Evolutionary conservation across 176 grass and related monocot species (phyloP).

Genomic region (Calamus simplicifolius): DNA sequence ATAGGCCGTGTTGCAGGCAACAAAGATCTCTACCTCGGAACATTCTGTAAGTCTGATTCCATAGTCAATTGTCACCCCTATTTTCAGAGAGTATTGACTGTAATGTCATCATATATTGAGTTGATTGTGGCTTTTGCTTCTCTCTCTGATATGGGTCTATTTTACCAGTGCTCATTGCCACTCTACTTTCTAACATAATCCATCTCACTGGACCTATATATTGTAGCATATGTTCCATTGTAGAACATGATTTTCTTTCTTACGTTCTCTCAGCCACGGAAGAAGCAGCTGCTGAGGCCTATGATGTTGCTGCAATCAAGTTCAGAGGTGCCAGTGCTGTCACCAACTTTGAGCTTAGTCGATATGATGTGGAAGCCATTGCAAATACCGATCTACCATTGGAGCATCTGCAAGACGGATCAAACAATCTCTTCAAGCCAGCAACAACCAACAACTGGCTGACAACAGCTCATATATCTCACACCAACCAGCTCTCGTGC

Average conservation of each 20-base stretch:
- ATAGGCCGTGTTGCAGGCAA: slow-evolving; percentile 95
- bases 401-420: slow-evolving; percentile 23
- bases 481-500: slow-evolving; percentile 27
- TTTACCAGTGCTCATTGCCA: too few species aligned
- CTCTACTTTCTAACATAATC: too few species aligned
- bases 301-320: slow-evolving; percentile 86
- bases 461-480: slow-evolving; percentile 3
- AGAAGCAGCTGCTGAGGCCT: slow-evolving; percentile 89
- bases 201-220: too few species aligned
- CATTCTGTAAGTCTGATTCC: slow-evolving; percentile 49
- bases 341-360: slow-evolving; percentile 75
- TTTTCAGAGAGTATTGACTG: background rate
- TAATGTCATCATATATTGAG: too few species aligned
- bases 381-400: slow-evolving; percentile 48
- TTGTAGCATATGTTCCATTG: too few species aligned
- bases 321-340: slow-evolving; percentile 78
- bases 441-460: background rate
- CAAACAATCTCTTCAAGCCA: slow-evolving; percentile 6
- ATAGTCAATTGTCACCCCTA: background rate
- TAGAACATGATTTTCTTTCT: too few species aligned
- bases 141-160: too few species aligned
- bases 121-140: too few species aligned
- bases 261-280: slow-evolving; percentile 48
- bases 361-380: slow-evolving; percentile 76
- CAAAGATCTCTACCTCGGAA: slow-evolving; percentile 95